These are phyloP conservation scores for Acanthamoeba royreba DNA, from an alignment of 208 protist genomes.

Conservation along the genomic window DNA sequence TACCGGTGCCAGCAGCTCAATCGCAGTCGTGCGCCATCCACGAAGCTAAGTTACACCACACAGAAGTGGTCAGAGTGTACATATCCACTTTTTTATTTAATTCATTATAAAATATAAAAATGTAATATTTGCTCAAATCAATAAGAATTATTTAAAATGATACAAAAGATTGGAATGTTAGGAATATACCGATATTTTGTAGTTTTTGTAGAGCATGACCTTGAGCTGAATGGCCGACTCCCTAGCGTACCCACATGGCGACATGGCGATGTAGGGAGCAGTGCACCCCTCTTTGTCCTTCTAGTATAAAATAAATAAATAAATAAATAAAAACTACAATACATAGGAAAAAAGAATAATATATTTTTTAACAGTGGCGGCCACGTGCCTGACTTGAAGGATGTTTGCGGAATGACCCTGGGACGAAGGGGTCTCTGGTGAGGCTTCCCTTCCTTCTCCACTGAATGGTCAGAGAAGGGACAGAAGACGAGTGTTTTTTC, in stretches of 20 bases:
- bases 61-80: background rate
- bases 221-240: background rate
- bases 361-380: no score
- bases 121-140: background rate
- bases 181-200: background rate
- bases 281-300: background rate
- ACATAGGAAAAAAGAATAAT: no score
- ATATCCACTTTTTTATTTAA: background rate
- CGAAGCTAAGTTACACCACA: background rate
- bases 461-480: background rate
- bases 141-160: background rate
- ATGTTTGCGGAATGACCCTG: no score
- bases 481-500: background rate
- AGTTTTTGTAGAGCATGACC: conserved; percentile 15
- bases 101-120: background rate
- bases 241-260: background rate
- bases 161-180: background rate
- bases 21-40: background rate
- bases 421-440: no score
- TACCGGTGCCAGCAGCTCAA: background rate
- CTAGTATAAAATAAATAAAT: background rate
- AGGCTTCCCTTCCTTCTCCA: no score
- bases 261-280: background rate
- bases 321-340: background rate
- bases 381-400: no score